Percentiles rank a stretch among this genome's conserved stretches.
These are phyloP conservation scores for Ilex paraguariensis DNA, from an alignment of 305 asterid genomes.

Conservation along the genomic window DNA sequence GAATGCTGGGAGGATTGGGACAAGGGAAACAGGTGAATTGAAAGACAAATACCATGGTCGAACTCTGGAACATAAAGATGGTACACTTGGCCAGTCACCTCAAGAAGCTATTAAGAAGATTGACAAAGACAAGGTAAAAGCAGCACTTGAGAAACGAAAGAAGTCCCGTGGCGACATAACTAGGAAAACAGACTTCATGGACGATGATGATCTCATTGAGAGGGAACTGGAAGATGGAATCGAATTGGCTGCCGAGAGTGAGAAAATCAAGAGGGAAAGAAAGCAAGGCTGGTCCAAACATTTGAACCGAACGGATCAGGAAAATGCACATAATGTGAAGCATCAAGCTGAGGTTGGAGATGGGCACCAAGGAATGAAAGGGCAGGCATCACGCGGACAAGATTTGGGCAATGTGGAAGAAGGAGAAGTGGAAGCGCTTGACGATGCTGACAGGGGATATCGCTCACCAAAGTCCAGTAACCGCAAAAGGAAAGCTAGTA, in stretches of 20 bases:
- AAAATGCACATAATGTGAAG: constrained; percentile 23
- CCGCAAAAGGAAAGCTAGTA: constrained; percentile 64
- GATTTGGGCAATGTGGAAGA: constrained; percentile 64
- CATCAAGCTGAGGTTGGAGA: constrained; percentile 25
- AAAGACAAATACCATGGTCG: constrained; percentile 51
- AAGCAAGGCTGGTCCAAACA: constrained; percentile 36
- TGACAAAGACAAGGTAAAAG: constrained; percentile 80
- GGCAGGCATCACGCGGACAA: constrained; percentile 34
- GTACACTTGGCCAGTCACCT: constrained; percentile 55
- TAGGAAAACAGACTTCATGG: constrained; percentile 56
- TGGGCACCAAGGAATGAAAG: constrained; percentile 39
- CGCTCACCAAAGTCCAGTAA: constrained; percentile 47
- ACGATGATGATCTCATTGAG: constrained; percentile 75
- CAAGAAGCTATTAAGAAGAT: constrained; percentile 53
- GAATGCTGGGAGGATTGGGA: constrained; percentile 35
- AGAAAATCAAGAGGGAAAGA: constrained; percentile 41
- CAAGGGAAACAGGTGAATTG: constrained; percentile 41
- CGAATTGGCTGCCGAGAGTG: constrained; percentile 58
- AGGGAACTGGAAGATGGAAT: constrained; percentile 82
- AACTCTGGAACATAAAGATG: constrained; percentile 42
- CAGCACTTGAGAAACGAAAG: constrained; percentile 66
- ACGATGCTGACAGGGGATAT: constrained; percentile 38
- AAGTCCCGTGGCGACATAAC: constrained; percentile 69
- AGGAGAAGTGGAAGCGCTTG: constrained; percentile 67
- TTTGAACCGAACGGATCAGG: constrained; percentile 25